Conservation (phyloP, 345 rosid genomes). For the Excoecaria cochinchinensis region DNA sequence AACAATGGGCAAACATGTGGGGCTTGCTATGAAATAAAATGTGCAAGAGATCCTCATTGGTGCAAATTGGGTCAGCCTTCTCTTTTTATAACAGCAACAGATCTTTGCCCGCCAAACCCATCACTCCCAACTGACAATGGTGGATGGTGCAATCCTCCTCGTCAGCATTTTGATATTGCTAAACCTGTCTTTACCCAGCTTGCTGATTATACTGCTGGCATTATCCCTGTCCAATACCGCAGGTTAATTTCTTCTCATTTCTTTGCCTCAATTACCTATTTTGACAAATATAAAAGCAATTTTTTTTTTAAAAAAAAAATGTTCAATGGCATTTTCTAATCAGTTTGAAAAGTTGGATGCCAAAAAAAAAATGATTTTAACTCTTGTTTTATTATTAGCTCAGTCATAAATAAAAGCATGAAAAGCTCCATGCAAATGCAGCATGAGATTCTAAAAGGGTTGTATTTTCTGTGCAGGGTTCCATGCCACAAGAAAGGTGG, state of each 20-base stretch:
- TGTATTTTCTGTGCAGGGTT: slow-evolving; percentile 42
- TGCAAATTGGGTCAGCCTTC: slow-evolving; percentile 59
- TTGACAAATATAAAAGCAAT: too few species aligned
- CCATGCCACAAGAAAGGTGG: slow-evolving; percentile 77
- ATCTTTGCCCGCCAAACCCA: slow-evolving; percentile 74
- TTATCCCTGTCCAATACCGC: slow-evolving; percentile 63
- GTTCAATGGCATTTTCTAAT: too few species aligned
- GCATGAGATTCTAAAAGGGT: neutral
- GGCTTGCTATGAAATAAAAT: slow-evolving; percentile 52
- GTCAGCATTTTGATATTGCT: slow-evolving; percentile 71
- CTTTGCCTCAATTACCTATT: too few species aligned
- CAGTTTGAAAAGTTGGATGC: too few species aligned
- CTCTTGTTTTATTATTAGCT: too few species aligned
- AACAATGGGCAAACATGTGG: slow-evolving; percentile 49
- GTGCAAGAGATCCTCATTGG: slow-evolving; percentile 36
- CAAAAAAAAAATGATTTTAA: too few species aligned
- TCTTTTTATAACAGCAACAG: slow-evolving; percentile 66
- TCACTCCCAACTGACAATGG: slow-evolving; percentile 46
- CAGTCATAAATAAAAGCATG: too few species aligned
- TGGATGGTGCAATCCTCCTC: slow-evolving; percentile 82
- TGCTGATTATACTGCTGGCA: slow-evolving; percentile 56
- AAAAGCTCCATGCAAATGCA: too few species aligned
- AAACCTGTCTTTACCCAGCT: slow-evolving; percentile 51
- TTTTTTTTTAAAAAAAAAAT: too few species aligned
- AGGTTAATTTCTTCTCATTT: slow-evolving; percentile 31